phyloP scores from a whole-genome alignment of 345 rosid genomes.

The Sonneratia alba region DNA sequence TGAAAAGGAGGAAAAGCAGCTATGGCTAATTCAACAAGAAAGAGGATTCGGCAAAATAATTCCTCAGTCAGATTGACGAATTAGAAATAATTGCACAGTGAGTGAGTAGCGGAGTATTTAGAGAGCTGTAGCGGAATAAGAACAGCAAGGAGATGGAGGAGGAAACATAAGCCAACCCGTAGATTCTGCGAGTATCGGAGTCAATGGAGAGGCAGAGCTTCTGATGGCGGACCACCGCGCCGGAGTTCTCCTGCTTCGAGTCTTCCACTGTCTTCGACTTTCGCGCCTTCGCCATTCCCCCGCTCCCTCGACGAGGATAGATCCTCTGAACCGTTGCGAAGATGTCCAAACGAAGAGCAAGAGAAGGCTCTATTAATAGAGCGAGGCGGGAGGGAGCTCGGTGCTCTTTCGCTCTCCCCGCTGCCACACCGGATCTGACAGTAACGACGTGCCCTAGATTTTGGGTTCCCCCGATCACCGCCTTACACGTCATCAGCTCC shows the following conservation, averaged over 20 bases:
- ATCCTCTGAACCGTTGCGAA: neutral
- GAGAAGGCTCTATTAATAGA: neutral
- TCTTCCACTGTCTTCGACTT: conserved; percentile 75
- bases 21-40: neutral
- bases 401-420: neutral
- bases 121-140: neutral
- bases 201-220: conserved; percentile 88
- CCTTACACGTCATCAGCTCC: neutral
- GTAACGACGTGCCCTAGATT: conserved; percentile 2
- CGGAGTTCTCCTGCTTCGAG: conserved; percentile 53
- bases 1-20: neutral
- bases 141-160: neutral
- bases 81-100: neutral
- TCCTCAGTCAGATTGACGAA: neutral
- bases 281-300: conserved; percentile 74
- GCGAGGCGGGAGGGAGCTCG: neutral
- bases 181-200: conserved; percentile 55
- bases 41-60: neutral
- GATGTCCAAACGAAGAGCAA: accelerated
- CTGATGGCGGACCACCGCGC: conserved; percentile 83
- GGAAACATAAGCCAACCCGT: conserved; percentile 41
- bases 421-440: neutral
- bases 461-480: neutral
- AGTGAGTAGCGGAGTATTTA: neutral
- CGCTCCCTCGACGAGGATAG: neutral